Percentiles rank a stretch among this genome's conserved stretches.
phyloP scores from a whole-genome alignment of 2,329 filamentous ascomycete species.

The Sarocladium strictum region DNA sequence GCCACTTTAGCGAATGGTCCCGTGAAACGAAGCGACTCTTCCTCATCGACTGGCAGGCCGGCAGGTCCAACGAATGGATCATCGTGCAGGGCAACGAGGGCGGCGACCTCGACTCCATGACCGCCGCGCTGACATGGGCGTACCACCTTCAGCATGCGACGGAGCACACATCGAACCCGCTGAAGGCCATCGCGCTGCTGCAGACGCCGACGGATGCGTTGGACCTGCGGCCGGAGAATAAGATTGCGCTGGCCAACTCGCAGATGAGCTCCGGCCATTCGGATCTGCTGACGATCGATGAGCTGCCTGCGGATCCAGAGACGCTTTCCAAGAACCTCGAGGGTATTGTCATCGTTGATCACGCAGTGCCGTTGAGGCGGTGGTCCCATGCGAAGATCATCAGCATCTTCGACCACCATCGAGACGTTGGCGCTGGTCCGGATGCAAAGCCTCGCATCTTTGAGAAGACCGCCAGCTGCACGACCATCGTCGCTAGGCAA shows the following conservation, averaged over 20 bases:
- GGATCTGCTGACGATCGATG: conserved; percentile 39
- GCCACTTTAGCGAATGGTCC: conserved; percentile 43
- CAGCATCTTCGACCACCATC: conserved; percentile 40
- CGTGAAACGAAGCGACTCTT: conserved; percentile 39
- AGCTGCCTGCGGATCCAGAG: conserved; percentile 39
- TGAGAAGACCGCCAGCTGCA: conserved; percentile 37
- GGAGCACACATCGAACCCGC: conserved; percentile 31
- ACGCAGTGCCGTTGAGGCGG: conserved; percentile 33
- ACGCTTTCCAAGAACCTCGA: conserved; percentile 34
- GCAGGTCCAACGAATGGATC: conserved; percentile 34
- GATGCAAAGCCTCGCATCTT: conserved; percentile 37
- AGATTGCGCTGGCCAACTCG: conserved; percentile 35
- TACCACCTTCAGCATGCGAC: conserved; percentile 40
- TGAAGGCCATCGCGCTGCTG: conserved; percentile 39
- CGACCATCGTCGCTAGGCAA: conserved; percentile 37
- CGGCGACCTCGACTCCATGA: conserved; percentile 10
- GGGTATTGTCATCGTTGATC: conserved; percentile 40
- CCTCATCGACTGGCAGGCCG: conserved; percentile 39
- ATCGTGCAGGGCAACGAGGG: conserved; percentile 35
- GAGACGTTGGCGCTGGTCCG: conserved; percentile 32
- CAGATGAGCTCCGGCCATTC: conserved; percentile 39
- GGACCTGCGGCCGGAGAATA: conserved; percentile 41
- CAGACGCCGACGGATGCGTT: conserved; percentile 39
- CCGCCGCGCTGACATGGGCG: conserved; percentile 38
- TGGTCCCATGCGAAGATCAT: conserved; percentile 37